Evolutionary conservation across 2,329 filamentous ascomycete species (phyloP), one percentile per base, ranked within the genome.

Genomic region (Cryoendolithus antarcticus): DNA sequence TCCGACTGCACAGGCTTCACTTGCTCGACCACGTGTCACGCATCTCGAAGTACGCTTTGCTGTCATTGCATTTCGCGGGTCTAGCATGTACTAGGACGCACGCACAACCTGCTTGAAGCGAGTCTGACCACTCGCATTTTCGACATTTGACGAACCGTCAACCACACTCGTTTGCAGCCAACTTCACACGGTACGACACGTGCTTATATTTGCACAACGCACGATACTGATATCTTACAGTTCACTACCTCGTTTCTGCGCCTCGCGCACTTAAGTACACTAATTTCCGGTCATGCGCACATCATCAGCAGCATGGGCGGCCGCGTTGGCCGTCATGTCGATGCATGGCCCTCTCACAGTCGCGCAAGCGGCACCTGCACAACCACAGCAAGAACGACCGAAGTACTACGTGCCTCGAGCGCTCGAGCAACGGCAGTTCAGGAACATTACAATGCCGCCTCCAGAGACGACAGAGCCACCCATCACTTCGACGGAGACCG

Each of bases 131-230:
- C 49, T 48, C 45, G 15, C 46, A 19, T 32, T 36, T 35, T 35
- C 42, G 31, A 48, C 46, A 43, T 40, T 50, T 49, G 54, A 50
- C 52, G 49, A 46, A 44, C 50, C 54, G 65, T 68, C 65, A 68
- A 66, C 57, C 66, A 63, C 66, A 69, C 63, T 70, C 66, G 65
- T 68, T 70, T 69, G 59, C 51, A 55, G 45, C 44, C 43, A 47
- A 45, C 51, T 56, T 55, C 55, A 57, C 54, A 65, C 59, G 56
- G 52, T 56, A 45, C 44, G 49, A 41, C 15, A 19, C 15, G 15
- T 19, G 15, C 15, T 19, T 43, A 12, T 9, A 30, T 13, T 32
- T 28, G 15, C 35, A 32, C 30, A 27, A 30, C 38, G 40, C 35
- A 39, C 21, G 32, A 9, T 13, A 10, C n/a, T 10, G 9, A 40